Evolutionary conservation across 164 flowering plant species (phyloP).

Genomic region (Dillenia turbinata): DNA sequence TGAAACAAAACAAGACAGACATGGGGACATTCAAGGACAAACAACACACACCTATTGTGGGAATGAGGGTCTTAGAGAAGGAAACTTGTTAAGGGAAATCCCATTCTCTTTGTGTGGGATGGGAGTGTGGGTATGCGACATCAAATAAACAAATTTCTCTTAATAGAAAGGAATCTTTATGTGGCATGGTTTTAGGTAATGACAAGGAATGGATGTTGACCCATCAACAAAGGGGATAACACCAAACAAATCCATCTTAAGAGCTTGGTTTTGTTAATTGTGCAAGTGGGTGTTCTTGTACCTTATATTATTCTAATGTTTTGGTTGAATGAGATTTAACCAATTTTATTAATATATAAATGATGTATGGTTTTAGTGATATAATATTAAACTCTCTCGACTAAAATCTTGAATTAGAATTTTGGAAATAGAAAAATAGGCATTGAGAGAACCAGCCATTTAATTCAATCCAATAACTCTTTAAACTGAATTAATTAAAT

Average conservation of each 20-base stretch:
- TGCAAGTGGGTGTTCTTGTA: conserved; percentile 47
- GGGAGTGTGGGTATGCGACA: background rate
- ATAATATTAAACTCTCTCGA: too few species aligned
- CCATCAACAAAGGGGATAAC: conserved; percentile 71
- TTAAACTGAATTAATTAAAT: too few species aligned
- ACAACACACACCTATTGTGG: conserved; percentile 13
- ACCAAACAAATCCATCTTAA: conserved; percentile 68
- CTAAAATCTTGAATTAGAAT: too few species aligned
- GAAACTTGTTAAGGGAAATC: too few species aligned
- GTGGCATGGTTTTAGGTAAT: conserved; percentile 73
- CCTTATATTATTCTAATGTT: conserved; percentile 33
- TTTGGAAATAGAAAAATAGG: too few species aligned
- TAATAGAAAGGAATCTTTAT: conserved; percentile 54
- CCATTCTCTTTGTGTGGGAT: too few species aligned
- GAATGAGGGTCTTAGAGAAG: conserved; percentile 6
- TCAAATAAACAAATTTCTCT: conserved; percentile 21
- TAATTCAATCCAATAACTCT: too few species aligned
- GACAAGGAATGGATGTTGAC: conserved; percentile 92
- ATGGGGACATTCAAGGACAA: conserved; percentile 4
- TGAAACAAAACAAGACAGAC: background rate
- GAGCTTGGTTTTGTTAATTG: conserved; percentile 15
- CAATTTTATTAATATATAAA: background rate
- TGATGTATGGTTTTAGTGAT: too few species aligned
- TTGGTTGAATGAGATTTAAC: conserved; percentile 33
- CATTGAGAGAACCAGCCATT: too few species aligned